These are phyloP conservation scores for Lactuca sativa DNA, from an alignment of 129 eudicot genomes.

Conservation along the genomic window DNA sequence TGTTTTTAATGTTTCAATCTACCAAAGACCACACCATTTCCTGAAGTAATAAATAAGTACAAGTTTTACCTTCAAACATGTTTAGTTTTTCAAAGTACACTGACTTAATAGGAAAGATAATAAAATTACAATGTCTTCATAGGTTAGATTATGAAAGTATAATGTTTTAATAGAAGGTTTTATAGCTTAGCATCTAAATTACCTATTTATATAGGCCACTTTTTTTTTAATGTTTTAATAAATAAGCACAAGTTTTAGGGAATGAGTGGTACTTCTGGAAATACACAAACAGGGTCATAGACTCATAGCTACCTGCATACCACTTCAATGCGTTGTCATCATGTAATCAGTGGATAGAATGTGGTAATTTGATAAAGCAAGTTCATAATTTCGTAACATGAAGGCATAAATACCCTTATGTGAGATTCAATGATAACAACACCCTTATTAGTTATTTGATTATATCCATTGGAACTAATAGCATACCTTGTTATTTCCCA, in stretches of 20 bases:
- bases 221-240: neutral
- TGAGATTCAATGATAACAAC: constrained; percentile 60
- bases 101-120: too few relatives aligned
- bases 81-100: too few relatives aligned
- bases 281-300: constrained; percentile 1
- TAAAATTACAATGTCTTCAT: too few relatives aligned
- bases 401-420: constrained; percentile 89
- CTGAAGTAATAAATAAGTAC: neutral
- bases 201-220: too few relatives aligned
- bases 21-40: too few relatives aligned
- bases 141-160: too few relatives aligned
- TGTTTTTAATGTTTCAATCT: neutral
- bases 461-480: too few relatives aligned
- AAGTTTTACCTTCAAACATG: neutral
- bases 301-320: constrained; percentile 94
- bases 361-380: constrained; percentile 89
- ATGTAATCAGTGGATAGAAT: constrained; percentile 86
- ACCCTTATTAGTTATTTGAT: too few relatives aligned
- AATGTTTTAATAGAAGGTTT: too few relatives aligned
- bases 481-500: too few relatives aligned
- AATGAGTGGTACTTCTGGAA: constrained; percentile 1
- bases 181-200: too few relatives aligned
- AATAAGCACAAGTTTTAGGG: neutral
- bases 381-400: constrained; percentile 93
- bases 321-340: constrained; percentile 97